Percentiles rank a stretch among this genome's conserved stretches.
phyloP scores from a whole-genome alignment of 108 stramenopile species.

The Discostella stelligeroides region DNA sequence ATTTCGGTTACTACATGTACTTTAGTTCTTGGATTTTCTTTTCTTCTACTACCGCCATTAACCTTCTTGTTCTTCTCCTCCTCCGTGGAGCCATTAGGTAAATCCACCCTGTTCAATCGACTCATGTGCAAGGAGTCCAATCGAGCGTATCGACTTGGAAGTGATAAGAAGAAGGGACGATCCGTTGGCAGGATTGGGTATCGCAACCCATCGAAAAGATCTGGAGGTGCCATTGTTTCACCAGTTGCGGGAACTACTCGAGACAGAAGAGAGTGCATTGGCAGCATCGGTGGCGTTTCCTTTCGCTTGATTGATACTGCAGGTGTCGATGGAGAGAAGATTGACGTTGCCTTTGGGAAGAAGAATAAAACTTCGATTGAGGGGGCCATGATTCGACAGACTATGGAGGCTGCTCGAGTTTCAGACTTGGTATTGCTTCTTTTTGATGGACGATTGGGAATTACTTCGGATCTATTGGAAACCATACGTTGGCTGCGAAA shows the following conservation, averaged over 20 bases:
- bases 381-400: constrained; percentile 84
- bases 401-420: constrained; percentile 68
- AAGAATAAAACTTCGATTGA: constrained; percentile 37
- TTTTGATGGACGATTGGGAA: constrained; percentile 80
- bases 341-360: constrained; percentile 55
- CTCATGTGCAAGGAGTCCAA: constrained; percentile 80
- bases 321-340: constrained; percentile 89
- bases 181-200: constrained; percentile 48
- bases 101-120: constrained; percentile 88
- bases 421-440: constrained; percentile 80
- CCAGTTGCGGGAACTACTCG: constrained; percentile 86
- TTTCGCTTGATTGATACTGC: constrained; percentile 90
- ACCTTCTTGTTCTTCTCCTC: no score
- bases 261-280: constrained; percentile 83
- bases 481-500: constrained; percentile 83
- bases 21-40: no score
- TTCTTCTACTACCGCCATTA: no score
- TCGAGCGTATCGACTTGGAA: constrained; percentile 60
- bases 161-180: constrained; percentile 43
- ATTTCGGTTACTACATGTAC: no score
- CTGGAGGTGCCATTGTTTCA: constrained; percentile 86
- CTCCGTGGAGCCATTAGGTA: no score
- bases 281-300: constrained; percentile 79
- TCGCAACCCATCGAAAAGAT: constrained; percentile 43
- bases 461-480: constrained; percentile 69